Evolutionary conservation across 192 early-diverging fungal genomes (phyloP).

Genomic region (Backusella macrospora): DNA sequence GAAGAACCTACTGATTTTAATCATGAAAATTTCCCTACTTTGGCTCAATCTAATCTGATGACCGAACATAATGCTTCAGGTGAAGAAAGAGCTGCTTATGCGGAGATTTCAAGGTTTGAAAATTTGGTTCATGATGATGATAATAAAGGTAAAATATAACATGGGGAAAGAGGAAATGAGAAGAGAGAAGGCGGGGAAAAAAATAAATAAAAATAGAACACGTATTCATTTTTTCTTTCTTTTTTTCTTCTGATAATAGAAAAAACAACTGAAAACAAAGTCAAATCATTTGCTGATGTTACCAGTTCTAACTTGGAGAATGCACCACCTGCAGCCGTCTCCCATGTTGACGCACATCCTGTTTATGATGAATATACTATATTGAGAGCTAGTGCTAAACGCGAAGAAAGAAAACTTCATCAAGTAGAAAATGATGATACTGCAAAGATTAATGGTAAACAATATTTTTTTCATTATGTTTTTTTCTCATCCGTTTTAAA

Average conservation of each 20-base stretch:
- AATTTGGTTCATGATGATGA: background rate
- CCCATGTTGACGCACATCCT: constrained; percentile 27
- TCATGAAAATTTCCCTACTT: constrained; percentile 24
- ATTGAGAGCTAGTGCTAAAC: constrained; percentile 12
- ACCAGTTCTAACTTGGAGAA: constrained; percentile 25
- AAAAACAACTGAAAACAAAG: background rate
- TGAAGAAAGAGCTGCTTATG: constrained; percentile 14
- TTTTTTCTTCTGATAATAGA: background rate
- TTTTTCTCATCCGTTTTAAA: background rate
- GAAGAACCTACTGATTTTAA: constrained; percentile 7
- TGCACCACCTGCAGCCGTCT: constrained; percentile 29
- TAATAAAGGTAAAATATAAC: background rate
- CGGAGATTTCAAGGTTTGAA: constrained; percentile 21
- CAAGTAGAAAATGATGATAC: constrained; percentile 22
- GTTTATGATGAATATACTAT: constrained; percentile 34
- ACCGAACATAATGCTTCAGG: constrained; percentile 3
- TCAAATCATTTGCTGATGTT: constrained; percentile 32
- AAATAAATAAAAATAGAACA: background rate
- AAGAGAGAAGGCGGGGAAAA: background rate
- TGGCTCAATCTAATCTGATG: constrained; percentile 24
- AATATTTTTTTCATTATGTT: background rate
- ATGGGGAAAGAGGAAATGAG: background rate
- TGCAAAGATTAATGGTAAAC: background rate
- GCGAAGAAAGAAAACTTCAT: constrained; percentile 28
- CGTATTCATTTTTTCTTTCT: background rate